Base-by-base conservation (phyloP, 23 red algal species). In the Gracilariopsis chorda region DNA sequence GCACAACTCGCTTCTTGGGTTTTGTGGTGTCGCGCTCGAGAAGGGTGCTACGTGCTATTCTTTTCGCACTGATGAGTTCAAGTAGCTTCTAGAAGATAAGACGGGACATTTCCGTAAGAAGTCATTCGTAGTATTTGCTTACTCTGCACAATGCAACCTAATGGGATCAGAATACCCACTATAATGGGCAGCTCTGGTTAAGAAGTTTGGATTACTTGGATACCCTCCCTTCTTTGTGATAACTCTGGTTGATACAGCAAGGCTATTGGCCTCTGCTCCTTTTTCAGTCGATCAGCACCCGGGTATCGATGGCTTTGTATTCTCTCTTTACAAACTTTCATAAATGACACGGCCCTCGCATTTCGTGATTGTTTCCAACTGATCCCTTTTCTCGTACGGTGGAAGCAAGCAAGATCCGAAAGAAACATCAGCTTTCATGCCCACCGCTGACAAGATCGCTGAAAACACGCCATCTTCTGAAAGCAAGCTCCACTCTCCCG, bases 291-390 rank as follows among this genome's bases (percentile, higher is more conserved):
- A 77, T 43, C 55, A 78, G 0, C 36, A 78, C 14, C 80, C 80
- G 24, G 78, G 65, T 79, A 48, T 83, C 34, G 90, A 93, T 71
- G 64, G 49, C 13, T 21, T 87, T 39, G 67, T 80, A 43, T 82
- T 85, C 44, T 94, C 91, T 32, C 36, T 86, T 16, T 94, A 94
- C 60, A 94, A 94, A 46, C 52, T 94, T 53, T 61, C 40, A 52
- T 80, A 41, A 55, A 90, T 65, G 9, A 52, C 41, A 13, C 86
- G 37, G 27, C 74, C 86, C 23, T 61, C 48, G 39, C 48, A 51
- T 30, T 55, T 40, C 20, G 86, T 90, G 4, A 90, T 48, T 6
- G 28, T 67, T 3, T 33, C 86, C 10, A 27, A 55, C 37, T 40
- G 25, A 23, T 40, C 32, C 24, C 56, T 49, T 25, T 25, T 52